These are phyloP conservation scores for Austropuccinia psidii DNA, from an alignment of 1,284 basidiomycete genomes.

Conservation along the genomic window DNA sequence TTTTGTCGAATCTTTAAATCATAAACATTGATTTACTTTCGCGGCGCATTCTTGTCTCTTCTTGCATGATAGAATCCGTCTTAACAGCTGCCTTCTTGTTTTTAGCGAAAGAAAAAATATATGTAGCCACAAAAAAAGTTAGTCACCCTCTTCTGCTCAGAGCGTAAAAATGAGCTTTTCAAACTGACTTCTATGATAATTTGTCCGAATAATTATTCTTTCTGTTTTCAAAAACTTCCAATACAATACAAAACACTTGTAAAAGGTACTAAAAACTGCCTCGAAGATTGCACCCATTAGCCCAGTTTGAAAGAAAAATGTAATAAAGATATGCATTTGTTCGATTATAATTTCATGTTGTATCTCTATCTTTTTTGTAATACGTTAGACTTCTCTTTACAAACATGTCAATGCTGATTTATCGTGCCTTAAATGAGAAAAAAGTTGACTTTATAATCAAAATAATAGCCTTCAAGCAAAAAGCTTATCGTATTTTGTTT, in stretches of 20 bases:
- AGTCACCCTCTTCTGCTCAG: neutral
- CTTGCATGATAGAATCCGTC: conserved; percentile 22
- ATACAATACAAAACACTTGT: neutral
- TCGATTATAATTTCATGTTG: no score
- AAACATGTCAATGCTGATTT: no score
- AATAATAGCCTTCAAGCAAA: no score
- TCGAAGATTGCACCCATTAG: conserved; percentile 13
- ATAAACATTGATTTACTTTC: neutral
- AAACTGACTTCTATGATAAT: neutral
- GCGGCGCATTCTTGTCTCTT: neutral
- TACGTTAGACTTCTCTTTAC: no score
- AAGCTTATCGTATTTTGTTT: no score
- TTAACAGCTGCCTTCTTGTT: conserved; percentile 35
- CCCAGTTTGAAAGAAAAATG: neutral
- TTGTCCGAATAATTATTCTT: neutral
- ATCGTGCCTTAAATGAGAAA: no score
- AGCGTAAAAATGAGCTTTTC: neutral
- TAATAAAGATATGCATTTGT: no score
- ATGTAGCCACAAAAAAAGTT: conserved; percentile 33
- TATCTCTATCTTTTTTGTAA: no score
- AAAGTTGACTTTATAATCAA: no score
- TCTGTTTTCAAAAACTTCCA: neutral
- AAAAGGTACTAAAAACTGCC: conserved; percentile 8
- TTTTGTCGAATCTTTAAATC: neutral
- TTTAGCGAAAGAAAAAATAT: conserved; percentile 33